Base-by-base conservation (phyloP, 805 yeast species). In the Candida stauntonica region DNA sequence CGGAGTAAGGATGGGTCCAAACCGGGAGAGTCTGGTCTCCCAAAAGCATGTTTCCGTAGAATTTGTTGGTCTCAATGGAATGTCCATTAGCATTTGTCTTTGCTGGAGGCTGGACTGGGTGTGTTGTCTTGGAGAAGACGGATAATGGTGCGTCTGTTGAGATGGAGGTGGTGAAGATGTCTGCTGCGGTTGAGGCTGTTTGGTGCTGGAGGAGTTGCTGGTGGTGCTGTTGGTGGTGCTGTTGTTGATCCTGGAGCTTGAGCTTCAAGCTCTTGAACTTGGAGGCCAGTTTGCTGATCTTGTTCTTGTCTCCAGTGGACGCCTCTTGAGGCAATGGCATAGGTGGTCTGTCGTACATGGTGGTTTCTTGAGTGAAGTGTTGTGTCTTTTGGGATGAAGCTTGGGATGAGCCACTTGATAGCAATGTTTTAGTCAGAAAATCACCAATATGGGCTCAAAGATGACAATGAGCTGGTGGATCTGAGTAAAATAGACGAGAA, bases 1-100 rank as follows among this genome's bases (percentile, higher is more conserved):
- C 62, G 21, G 86, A 75, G 53, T 84, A 85, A 2, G 95, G 95
- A 49, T 82, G 87, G 0, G 91, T 77, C 88, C 89, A 86, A 0
- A 79, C 72, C 0, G 91, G 86, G 40, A 74, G 66, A 3, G 77
- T 73, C 54, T 82, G 91, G 39, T 70, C 69, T 1, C 72, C 87
- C 26, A 86, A 67, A 9, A 85, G 59, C 58, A 86, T 61, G 60
- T 86, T 86, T 26, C 83, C 81, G 57, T 79, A 86, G 53, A 85
- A 86, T 54, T 85, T 84, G 58, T 86, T 86, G 7, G 95, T 85
- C 44, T 80, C 80, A 20, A 81, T 67, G 2, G 87, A 81, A 8
- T 44, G 44, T 28, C 44, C 33, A 26, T 44, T 45, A 26, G 52
- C 54, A 16, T 45, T 29, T 20, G 53, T 44, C 30, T 48, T 54